Percentiles rank a stretch among this genome's conserved stretches.
These are phyloP conservation scores for Alternaria triticina DNA, from an alignment of 2,329 filamentous ascomycete genomes.

Conservation along the genomic window DNA sequence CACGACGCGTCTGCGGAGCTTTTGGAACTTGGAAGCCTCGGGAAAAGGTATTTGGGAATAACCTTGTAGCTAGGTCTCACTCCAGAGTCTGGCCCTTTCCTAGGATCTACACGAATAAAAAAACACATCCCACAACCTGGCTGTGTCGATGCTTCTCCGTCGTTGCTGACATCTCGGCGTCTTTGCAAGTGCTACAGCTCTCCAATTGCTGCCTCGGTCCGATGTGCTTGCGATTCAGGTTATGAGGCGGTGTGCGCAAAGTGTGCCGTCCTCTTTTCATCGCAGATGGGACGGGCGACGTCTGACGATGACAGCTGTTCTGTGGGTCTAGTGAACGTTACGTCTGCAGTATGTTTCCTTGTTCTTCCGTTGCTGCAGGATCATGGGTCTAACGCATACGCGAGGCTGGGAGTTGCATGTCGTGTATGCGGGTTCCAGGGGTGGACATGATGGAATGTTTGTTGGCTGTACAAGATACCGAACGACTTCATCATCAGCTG, in stretches of 20 bases:
- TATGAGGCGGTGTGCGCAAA: conserved; percentile 1
- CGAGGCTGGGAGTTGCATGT: conserved; percentile 10
- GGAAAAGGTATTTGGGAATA: neutral
- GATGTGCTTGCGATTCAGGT: neutral
- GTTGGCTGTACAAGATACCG: neutral
- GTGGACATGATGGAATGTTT: conserved; percentile 7
- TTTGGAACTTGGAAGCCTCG: neutral
- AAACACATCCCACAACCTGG: neutral
- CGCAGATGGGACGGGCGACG: neutral
- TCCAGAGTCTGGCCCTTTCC: neutral
- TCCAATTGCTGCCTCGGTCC: neutral
- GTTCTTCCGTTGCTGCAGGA: conserved; percentile 1
- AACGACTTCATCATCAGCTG: neutral
- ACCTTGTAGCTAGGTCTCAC: neutral
- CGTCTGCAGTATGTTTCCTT: neutral
- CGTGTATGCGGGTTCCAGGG: conserved; percentile 14
- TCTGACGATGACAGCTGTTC: neutral
- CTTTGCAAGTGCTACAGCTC: neutral
- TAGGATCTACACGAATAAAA: neutral
- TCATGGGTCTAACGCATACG: conserved; percentile 3
- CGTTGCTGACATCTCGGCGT: neutral
- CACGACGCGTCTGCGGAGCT: neutral
- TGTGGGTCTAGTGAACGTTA: neutral
- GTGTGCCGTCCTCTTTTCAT: neutral
- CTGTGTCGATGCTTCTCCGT: neutral